Base-by-base conservation (phyloP, 208 protist genomes). In the Crithidia sp. region DNA sequence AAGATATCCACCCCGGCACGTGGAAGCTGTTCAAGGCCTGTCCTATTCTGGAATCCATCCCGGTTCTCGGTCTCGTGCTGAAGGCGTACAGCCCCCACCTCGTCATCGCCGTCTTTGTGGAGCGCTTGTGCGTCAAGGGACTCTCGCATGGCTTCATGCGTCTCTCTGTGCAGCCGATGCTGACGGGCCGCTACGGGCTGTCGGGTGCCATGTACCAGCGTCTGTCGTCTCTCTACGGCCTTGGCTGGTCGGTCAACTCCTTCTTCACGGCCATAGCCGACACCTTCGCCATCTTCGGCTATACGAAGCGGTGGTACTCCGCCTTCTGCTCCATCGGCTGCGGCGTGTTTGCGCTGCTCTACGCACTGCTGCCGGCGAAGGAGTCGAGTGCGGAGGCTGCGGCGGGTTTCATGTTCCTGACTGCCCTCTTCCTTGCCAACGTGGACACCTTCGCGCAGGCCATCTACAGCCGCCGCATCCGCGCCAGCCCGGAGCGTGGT, bases 281-380 rank as follows among this genome's bases (percentile, higher is more conserved):
- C 70, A 82, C 78, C 55, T 86, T 93, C 49, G 76, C 84, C n/a
- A 55, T 92, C 28, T 81, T 89, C n/a, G 83, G 85, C n/a, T 95
- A 93, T 76, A 85, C 83, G 14, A 93, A 91, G 82, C 83, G 88
- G 5, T 95, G 86, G 85, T 91, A 89, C 85, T 67, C 81, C 47
- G 65, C 79, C 49, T 12, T 82, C 4, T 91, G 82, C 4, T 74
- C 75, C 44, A 43, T 92, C 19, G 10, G 85, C 28, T 83, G 85
- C 14, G 64, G 57, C 16, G 73, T 57, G n/a, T 77, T 86, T 55
- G 82, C 81, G 43, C 49, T 92, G 43, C 76, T 66, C 10, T 87
- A 78, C 61, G 86, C 71, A 10, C 37, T 86, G 10, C 75, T 90
- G 5, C 84, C 84, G 16, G 54, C 36, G 19, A 79, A 67, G 60